phyloP scores from a whole-genome alignment of 345 rosid species.

The Ceriops zippeliana region DNA sequence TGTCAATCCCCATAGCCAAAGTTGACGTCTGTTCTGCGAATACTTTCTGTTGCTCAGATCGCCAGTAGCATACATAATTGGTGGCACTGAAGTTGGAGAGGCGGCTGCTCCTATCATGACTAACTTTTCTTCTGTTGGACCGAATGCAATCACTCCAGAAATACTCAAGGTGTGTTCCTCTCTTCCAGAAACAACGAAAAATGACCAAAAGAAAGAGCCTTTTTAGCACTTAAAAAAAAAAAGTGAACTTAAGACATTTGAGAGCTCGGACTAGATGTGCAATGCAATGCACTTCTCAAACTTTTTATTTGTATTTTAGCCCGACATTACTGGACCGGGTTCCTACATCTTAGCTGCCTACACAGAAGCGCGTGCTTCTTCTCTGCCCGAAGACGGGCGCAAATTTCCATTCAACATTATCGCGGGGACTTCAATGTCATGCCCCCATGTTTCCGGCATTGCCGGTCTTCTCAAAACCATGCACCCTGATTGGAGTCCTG shows the following conservation, averaged over 20 bases:
- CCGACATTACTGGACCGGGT: slow-evolving; percentile 86
- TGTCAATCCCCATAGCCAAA: neutral
- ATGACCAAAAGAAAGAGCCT: neutral
- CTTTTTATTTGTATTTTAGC: slow-evolving; percentile 24
- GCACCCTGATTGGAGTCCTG: slow-evolving; percentile 27
- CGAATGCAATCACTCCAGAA: slow-evolving; percentile 18
- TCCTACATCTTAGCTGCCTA: slow-evolving; percentile 75
- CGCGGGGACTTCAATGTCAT: slow-evolving; percentile 76
- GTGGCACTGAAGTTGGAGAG: slow-evolving; percentile 9
- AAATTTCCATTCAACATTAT: slow-evolving; percentile 57
- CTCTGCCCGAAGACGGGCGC: slow-evolving; percentile 40
- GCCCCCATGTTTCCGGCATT: slow-evolving; percentile 25
- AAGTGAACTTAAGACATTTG: no score
- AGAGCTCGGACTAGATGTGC: no score
- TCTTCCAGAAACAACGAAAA: neutral
- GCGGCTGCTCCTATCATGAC: slow-evolving; percentile 26
- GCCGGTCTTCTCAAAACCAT: slow-evolving; percentile 19
- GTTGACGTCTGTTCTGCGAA: neutral
- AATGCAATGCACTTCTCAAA: no score
- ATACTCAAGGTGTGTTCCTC: slow-evolving; percentile 19
- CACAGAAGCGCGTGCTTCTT: slow-evolving; percentile 53
- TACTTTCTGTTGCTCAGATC: slow-evolving; percentile 1
- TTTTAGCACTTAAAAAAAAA: neutral
- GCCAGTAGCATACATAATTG: slow-evolving; percentile 22
- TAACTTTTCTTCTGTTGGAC: slow-evolving; percentile 20